These are phyloP conservation scores for Fusarium mundagurra DNA, from an alignment of 2,329 filamentous ascomycete genomes.

Conservation along the genomic window DNA sequence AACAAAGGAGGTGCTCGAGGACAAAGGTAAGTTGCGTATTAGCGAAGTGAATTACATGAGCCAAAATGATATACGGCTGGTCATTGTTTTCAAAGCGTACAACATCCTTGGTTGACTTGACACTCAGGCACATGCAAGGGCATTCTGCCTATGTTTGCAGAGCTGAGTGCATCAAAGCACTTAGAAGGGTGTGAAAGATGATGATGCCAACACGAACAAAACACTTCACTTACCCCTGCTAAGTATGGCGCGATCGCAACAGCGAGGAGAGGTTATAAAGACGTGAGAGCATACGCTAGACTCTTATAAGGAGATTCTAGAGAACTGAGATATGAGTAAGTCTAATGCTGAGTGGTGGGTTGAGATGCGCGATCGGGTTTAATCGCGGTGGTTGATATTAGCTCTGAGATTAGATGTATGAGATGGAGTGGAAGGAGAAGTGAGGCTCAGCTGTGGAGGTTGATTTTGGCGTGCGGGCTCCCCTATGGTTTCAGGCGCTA, in stretches of 20 bases:
- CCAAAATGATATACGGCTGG: neutral
- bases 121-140: neutral
- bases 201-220: conserved; percentile 5
- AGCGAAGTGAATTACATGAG: conserved; percentile 7
- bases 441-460: conserved; percentile 33
- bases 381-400: conserved; percentile 11
- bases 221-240: conserved; percentile 28
- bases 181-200: neutral
- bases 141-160: too few relatives aligned
- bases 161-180: neutral
- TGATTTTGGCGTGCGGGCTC: conserved; percentile 26
- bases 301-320: neutral
- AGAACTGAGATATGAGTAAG: neutral
- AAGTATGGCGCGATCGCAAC: conserved; percentile 31
- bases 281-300: neutral
- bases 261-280: neutral
- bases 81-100: neutral
- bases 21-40: neutral
- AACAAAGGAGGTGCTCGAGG: neutral
- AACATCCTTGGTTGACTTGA: neutral
- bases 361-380: conserved; percentile 16
- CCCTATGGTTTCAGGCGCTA: conserved; percentile 32
- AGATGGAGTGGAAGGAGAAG: conserved; percentile 19
- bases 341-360: conserved; percentile 1
- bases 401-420: conserved; percentile 33